Evolutionary conservation across 2,329 filamentous ascomycete species (phyloP).

Genomic region (Sclerotiophoma versabilis): DNA sequence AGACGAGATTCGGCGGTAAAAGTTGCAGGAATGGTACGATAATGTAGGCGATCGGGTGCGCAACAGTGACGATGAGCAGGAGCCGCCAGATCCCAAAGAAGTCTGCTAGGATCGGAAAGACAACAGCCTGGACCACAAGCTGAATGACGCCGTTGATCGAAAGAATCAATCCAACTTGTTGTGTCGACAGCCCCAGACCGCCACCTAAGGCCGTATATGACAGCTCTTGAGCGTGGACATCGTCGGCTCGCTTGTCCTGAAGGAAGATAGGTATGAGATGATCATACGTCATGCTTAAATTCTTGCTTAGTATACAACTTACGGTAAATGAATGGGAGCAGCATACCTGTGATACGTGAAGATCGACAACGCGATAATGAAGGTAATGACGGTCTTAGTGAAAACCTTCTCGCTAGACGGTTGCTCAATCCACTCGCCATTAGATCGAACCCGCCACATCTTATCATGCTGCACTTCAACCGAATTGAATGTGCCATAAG

Average conservation of each 20-base stretch:
- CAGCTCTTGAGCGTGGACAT: conserved; percentile 39
- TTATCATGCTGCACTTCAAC: conserved; percentile 63
- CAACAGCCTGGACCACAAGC: conserved; percentile 73
- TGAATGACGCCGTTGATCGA: conserved; percentile 75
- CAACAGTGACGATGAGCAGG: conserved; percentile 68
- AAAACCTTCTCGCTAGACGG: conserved; percentile 57
- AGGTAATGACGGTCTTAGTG: conserved; percentile 71
- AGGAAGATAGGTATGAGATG: conserved; percentile 92
- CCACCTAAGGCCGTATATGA: conserved; percentile 56
- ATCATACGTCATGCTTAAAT: conserved; percentile 95
- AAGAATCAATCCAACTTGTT: conserved; percentile 73
- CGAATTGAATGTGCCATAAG: conserved; percentile 75
- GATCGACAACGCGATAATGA: conserved; percentile 83
- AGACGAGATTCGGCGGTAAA: conserved; percentile 61
- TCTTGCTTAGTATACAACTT: no score
- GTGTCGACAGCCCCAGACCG: conserved; percentile 70
- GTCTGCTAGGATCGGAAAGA: conserved; percentile 71
- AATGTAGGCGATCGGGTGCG: conserved; percentile 73
- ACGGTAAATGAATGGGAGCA: no score
- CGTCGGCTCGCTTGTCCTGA: conserved; percentile 70
- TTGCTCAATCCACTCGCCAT: conserved; percentile 53
- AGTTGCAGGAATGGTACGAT: conserved; percentile 72
- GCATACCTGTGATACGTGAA: conserved; percentile 96
- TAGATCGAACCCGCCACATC: conserved; percentile 59
- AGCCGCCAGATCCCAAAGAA: conserved; percentile 72